phyloP scores from a whole-genome alignment of 2,329 filamentous ascomycete genomes.

The Aureobasidium subglaciale region DNA sequence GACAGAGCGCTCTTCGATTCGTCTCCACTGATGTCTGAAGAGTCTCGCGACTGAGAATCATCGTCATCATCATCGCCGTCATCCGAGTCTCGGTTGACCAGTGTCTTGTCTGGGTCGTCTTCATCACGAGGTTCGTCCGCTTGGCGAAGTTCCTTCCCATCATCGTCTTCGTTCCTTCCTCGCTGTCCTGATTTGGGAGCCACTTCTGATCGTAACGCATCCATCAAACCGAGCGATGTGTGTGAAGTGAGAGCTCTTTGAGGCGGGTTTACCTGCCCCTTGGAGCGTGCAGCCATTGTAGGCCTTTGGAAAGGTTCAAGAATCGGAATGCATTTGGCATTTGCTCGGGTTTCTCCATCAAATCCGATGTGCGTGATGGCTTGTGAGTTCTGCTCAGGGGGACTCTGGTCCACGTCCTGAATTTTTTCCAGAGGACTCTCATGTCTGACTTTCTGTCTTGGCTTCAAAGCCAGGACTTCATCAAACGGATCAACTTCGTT shows the following conservation, averaged over 20 bases:
- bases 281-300: neutral
- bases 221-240: neutral
- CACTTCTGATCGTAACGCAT: neutral
- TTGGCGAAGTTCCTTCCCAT: neutral
- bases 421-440: neutral
- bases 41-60: neutral
- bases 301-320: too few species aligned
- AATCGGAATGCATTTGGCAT: neutral
- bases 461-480: neutral
- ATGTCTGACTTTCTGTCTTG: neutral
- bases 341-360: neutral
- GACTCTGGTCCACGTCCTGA: neutral
- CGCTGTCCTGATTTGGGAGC: neutral
- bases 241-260: neutral
- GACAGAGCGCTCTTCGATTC: slow-evolving; percentile 26
- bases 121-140: slow-evolving; percentile 11
- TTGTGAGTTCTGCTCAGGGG: neutral
- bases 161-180: neutral
- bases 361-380: neutral
- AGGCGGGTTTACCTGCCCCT: neutral
- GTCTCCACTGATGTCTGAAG: slow-evolving; percentile 20
- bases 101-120: slow-evolving; percentile 21
- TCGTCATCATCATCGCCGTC: neutral
- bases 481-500: neutral
- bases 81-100: slow-evolving; percentile 19